Conservation (phyloP, 192 early-diverging fungal genomes). For the Coemansia sp. region DNA sequence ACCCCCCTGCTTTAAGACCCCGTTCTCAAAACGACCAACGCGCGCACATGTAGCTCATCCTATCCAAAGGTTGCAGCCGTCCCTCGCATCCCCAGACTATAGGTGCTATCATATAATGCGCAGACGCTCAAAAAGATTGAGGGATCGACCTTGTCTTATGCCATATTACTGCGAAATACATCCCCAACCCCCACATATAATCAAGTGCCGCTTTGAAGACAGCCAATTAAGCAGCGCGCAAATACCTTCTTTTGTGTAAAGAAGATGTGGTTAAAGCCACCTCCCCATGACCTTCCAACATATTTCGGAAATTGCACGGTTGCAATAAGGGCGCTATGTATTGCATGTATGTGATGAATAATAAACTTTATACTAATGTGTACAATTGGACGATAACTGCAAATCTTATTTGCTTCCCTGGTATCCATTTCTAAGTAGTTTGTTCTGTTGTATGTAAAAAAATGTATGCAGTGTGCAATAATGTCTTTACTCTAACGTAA, state of each 20-base stretch:
- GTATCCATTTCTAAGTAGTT: not conserved
- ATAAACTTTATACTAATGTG: not conserved
- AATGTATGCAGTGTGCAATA: not conserved
- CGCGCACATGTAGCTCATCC: not conserved
- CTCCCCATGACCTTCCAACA: not conserved
- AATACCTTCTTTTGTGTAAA: not conserved
- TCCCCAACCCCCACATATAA: not conserved
- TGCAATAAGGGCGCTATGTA: not conserved
- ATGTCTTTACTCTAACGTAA: not conserved
- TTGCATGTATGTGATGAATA: not conserved
- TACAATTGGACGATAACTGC: not conserved
- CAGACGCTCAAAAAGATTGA: not conserved
- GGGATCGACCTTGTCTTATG: not conserved
- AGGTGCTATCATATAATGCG: not conserved
- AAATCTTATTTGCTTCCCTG: not conserved
- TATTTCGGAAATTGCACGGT: not conserved
- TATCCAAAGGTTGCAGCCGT: not conserved
- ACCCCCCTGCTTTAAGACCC: not conserved
- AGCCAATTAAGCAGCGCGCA: not conserved
- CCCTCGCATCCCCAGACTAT: not conserved
- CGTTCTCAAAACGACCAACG: not conserved
- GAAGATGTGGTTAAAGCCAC: not conserved
- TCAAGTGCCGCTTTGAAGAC: not conserved
- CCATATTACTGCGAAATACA: not conserved
- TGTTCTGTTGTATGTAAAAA: not conserved